Percentiles rank a stretch among this genome's conserved stretches.
Conservation (phyloP, 2,329 filamentous ascomycete genomes). For the Fusarium newnesense region DNA sequence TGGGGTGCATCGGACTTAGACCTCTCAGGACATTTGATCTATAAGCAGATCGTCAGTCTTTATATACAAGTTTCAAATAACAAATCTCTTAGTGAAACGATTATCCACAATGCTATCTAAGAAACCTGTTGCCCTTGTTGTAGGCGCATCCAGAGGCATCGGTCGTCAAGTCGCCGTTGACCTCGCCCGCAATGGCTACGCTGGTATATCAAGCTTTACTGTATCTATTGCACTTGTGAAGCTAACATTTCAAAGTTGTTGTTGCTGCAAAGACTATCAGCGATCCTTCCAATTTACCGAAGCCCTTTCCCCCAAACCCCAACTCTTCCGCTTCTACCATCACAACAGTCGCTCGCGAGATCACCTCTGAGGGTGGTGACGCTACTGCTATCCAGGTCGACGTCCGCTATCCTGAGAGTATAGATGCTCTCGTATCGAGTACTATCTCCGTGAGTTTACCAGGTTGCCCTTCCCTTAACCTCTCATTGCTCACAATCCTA, state of each 20-base stretch:
- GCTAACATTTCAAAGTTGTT: constrained; percentile 61
- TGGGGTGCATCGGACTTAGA: background rate
- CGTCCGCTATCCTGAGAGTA: constrained; percentile 70
- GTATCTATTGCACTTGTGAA: background rate
- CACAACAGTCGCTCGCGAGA: constrained; percentile 81
- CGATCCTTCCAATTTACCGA: constrained; percentile 62
- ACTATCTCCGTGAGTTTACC: constrained; percentile 56
- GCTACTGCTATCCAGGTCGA: constrained; percentile 77
- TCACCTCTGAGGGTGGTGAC: constrained; percentile 69
- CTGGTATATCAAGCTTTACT: constrained; percentile 59
- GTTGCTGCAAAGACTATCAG: constrained; percentile 81
- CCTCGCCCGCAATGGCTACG: constrained; percentile 76
- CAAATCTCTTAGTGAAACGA: background rate
- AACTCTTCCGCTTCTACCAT: constrained; percentile 82
- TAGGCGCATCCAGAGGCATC: constrained; percentile 83
- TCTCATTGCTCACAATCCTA: constrained; percentile 36
- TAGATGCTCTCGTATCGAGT: constrained; percentile 67
- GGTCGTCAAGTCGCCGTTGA: constrained; percentile 84
- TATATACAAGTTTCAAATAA: background rate
- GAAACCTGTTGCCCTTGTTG: constrained; percentile 72
- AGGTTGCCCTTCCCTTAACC: background rate
- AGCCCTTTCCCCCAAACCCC: constrained; percentile 77
- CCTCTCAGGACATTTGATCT: background rate
- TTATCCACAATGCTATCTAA: constrained; percentile 38
- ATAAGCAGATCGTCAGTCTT: constrained; percentile 1